A percentile compares a stretch with the other conserved stretches of the same genome.
These are phyloP conservation scores for Calocybe gambosa DNA, from an alignment of 1,284 basidiomycete genomes.

Conservation along the genomic window DNA sequence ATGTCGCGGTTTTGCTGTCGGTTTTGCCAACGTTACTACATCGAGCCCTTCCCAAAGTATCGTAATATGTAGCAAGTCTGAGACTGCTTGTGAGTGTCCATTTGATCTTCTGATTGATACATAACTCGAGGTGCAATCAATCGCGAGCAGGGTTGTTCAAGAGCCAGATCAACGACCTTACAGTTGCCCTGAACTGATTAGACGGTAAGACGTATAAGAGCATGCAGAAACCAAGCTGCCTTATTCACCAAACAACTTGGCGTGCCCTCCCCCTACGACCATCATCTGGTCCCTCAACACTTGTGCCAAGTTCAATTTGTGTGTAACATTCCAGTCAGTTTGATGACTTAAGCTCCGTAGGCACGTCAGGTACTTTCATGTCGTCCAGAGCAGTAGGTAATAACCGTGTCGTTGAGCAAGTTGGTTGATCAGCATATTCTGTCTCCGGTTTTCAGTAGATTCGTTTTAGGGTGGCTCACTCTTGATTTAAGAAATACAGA, in stretches of 20 bases:
- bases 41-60: neutral
- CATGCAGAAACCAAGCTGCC: neutral
- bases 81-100: too few relatives aligned
- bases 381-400: neutral
- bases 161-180: constrained; percentile 5
- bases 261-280: neutral
- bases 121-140: constrained; percentile 3
- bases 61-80: neutral
- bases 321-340: too few relatives aligned
- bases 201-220: neutral
- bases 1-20: neutral
- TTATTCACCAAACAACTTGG: neutral
- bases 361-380: constrained; percentile 4
- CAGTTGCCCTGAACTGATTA: constrained; percentile 2
- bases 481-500: neutral
- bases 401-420: constrained; percentile 4
- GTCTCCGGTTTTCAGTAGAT: neutral
- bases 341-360: too few relatives aligned
- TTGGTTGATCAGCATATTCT: neutral
- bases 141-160: too few relatives aligned
- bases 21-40: neutral
- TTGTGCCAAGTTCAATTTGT: constrained; percentile 8
- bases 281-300: constrained; percentile 1
- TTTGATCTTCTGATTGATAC: too few relatives aligned
- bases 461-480: neutral